Evolutionary conservation across 2,329 filamentous ascomycete species (phyloP), one percentile per base, ranked within the genome.

Genomic region (Fusarium sp.): DNA sequence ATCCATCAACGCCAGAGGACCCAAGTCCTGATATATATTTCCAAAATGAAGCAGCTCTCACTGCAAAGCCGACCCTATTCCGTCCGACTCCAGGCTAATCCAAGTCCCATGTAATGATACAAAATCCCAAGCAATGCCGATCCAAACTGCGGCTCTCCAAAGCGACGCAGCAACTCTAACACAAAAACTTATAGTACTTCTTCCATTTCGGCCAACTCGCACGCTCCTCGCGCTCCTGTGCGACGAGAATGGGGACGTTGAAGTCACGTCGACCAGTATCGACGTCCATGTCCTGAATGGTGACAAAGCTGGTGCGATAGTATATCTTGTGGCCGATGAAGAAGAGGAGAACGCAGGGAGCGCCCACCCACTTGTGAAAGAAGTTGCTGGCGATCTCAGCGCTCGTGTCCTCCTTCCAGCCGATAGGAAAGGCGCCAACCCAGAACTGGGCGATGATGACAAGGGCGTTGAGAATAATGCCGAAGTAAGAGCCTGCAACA

Each of bases 401-500:
- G 6, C 84, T 71, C 1, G 85, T 85, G 81, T 85, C 85, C 0
- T 82, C 63, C 6, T 79, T 77, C 78, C 89, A 92, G 27, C 85
- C 89, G 57, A 96, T 88, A 5, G 95, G 95, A 80, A 91, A 95
- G 5, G 93, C 91, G 31, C 93, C 94, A 59, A 93, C 92, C 93
- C 94, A 98, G 85, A 97, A 96, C 81, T 98, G 95, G 2, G 93
- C 94, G 54, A 93, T 80, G 31, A 98, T 87, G 34, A 98, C 91
- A 42, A 96, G 83, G 22, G 88, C 66, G 83, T 98, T 97, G 81
- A 97, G 90, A 35, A 85, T 74, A 66, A 98, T 87, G 27, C 95
- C 95, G 34, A 96, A 70, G 87, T 92, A 98, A 4, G 94, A 97
- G 11, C 95, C 96, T 11, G 89, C 76, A 10, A 96, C 85, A 69